These are phyloP conservation scores for Claviceps sorghi DNA, from an alignment of 2,329 filamentous ascomycete species.

Conservation along the genomic window DNA sequence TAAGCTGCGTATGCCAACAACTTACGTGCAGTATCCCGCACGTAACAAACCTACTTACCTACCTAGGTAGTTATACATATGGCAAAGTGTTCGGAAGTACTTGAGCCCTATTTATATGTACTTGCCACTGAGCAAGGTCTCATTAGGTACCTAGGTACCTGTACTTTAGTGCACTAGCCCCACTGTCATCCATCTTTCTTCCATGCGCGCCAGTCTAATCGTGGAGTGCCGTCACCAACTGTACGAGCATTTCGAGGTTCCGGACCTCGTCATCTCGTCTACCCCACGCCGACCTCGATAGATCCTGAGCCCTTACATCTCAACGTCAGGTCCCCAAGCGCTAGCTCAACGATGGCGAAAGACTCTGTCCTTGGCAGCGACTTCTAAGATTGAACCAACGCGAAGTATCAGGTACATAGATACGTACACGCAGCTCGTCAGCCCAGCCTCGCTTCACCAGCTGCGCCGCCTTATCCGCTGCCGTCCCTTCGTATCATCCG, in stretches of 20 bases:
- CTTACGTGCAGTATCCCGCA: too few species aligned
- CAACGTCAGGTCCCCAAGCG: not conserved
- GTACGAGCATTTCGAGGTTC: not conserved
- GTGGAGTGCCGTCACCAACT: not conserved
- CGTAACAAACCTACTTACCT: too few species aligned
- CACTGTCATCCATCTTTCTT: not conserved
- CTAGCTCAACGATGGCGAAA: constrained; percentile 11
- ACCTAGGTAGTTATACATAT: too few species aligned
- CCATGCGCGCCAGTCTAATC: not conserved
- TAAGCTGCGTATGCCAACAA: too few species aligned
- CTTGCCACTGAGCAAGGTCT: not conserved
- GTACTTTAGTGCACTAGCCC: not conserved
- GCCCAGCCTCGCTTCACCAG: constrained; percentile 1
- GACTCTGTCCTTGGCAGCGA: constrained; percentile 6
- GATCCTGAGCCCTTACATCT: not conserved
- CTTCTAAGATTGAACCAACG: constrained; percentile 3
- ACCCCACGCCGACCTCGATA: constrained; percentile 1
- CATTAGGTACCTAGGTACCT: too few species aligned
- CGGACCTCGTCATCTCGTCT: not conserved
- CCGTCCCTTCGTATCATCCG: not conserved
- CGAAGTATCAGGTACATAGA: not conserved
- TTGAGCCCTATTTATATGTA: too few species aligned
- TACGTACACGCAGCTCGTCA: not conserved
- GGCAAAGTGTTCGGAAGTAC: too few species aligned
- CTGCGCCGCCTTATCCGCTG: constrained; percentile 2